Conservation (phyloP, 768 basidiomycete species). For the Neoboletus subvelutipes region DNA sequence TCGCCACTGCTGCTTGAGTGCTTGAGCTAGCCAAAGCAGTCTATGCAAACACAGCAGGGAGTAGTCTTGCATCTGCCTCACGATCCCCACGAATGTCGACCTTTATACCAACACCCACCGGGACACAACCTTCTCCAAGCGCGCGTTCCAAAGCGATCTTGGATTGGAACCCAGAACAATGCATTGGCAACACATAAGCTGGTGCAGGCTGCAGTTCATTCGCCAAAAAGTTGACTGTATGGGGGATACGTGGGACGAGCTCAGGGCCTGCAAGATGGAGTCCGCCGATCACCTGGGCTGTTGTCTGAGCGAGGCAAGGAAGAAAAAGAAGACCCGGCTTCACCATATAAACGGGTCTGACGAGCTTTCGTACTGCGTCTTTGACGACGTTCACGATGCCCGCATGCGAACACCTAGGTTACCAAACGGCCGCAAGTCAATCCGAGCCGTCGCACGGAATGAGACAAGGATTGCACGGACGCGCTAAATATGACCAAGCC, state of each 20-base stretch:
- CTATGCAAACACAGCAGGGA: conserved; percentile 19
- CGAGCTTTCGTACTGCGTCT: conserved; percentile 61
- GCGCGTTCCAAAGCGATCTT: conserved; percentile 69
- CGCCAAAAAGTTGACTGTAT: conserved; percentile 71
- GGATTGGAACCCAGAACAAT: conserved; percentile 78
- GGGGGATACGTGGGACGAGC: conserved; percentile 56
- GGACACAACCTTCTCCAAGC: conserved; percentile 75
- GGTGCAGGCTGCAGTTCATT: conserved; percentile 59
- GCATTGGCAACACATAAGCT: conserved; percentile 76
- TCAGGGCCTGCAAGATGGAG: conserved; percentile 80
- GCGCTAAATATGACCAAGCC: conserved; percentile 83
- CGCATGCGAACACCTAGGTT: conserved; percentile 64
- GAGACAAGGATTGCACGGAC: conserved; percentile 42
- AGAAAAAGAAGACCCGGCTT: neutral
- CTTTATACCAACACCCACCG: conserved; percentile 71
- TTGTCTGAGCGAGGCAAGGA: neutral
- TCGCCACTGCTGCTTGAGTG: neutral
- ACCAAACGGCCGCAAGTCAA: neutral
- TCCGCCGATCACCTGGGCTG: conserved; percentile 69
- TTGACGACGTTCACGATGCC: conserved; percentile 83
- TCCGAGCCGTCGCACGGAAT: neutral
- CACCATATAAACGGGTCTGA: conserved; percentile 77
- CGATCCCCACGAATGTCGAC: conserved; percentile 55
- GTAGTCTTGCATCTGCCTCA: conserved; percentile 37
- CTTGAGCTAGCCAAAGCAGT: conserved; percentile 3